Conservation (phyloP, 768 basidiomycete genomes). For the Tubosaeta brunneosetosa region DNA sequence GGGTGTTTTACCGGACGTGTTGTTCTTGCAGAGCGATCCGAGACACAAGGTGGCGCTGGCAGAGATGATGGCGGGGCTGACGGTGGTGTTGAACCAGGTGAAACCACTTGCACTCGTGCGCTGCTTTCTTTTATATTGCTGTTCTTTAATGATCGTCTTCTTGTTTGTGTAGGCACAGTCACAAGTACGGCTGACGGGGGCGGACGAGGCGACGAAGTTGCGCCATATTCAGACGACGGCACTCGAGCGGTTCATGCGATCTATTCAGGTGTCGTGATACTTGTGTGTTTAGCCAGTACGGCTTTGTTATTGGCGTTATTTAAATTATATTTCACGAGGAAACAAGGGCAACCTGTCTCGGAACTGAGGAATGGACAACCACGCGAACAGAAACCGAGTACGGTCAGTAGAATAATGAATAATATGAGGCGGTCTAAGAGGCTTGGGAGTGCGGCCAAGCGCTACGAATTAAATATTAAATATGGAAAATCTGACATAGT, state of each 20-base stretch:
- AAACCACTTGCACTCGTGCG: constrained; percentile 60
- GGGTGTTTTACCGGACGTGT: constrained; percentile 61
- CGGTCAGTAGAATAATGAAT: neutral
- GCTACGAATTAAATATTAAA: neutral
- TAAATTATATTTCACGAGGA: constrained; percentile 11
- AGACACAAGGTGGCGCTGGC: constrained; percentile 67
- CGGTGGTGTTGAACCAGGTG: constrained; percentile 53
- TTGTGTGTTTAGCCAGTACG: neutral
- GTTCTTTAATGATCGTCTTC: neutral
- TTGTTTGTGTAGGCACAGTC: constrained; percentile 31
- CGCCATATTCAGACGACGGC: constrained; percentile 61
- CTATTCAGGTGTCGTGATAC: constrained; percentile 39
- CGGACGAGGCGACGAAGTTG: constrained; percentile 57
- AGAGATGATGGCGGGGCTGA: constrained; percentile 66
- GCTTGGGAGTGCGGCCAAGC: neutral
- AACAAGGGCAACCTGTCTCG: neutral
- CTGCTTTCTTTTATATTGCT: constrained; percentile 6
- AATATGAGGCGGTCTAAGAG: neutral
- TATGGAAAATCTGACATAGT: neutral
- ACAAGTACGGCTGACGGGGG: constrained; percentile 40
- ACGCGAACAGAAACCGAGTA: neutral
- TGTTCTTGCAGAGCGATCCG: constrained; percentile 52
- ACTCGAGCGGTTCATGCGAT: constrained; percentile 60
- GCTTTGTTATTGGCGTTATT: constrained; percentile 19
- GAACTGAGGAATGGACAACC: neutral